Conservation (phyloP, 257 asterid species). For the Paraleonurus japonicus region DNA sequence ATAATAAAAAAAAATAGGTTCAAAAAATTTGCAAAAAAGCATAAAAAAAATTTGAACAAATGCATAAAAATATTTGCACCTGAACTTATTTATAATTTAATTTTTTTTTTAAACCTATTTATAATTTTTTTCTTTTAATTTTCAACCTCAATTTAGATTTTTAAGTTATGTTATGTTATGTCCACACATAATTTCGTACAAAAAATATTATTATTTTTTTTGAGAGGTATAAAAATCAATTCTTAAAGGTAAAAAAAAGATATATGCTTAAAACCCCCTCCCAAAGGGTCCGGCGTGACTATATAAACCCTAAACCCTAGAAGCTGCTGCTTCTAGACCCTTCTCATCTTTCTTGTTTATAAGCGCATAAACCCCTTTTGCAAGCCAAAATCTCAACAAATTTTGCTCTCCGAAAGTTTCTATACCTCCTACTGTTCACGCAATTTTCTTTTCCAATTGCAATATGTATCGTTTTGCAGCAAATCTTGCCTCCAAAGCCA, state of each 20-base stretch:
- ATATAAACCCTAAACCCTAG: slow-evolving; percentile 54
- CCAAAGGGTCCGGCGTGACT: slow-evolving; percentile 20
- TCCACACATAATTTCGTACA: too few species aligned
- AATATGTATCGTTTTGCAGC: slow-evolving; percentile 83
- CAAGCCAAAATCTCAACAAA: not conserved
- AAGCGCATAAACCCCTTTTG: not conserved
- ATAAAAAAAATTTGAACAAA: too few species aligned
- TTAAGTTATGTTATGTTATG: too few species aligned
- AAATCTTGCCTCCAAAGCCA: slow-evolving; percentile 75
- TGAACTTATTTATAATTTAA: too few species aligned
- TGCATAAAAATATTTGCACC: too few species aligned
- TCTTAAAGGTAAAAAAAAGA: not conserved
- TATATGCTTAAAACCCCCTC: slow-evolving; percentile 23
- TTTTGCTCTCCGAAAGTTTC: not conserved
- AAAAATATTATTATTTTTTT: too few species aligned
- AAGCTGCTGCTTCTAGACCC: slow-evolving; percentile 56
- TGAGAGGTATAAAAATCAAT: too few species aligned
- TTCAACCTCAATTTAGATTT: too few species aligned
- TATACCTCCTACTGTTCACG: not conserved
- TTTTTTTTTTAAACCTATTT: too few species aligned
- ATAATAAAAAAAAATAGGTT: too few species aligned
- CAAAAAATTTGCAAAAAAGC: too few species aligned
- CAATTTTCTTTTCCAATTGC: not conserved
- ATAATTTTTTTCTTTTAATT: too few species aligned
- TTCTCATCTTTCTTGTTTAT: slow-evolving; percentile 39